phyloP scores from a whole-genome alignment of 345 rosid genomes.

The Rhodamnia argentea region DNA sequence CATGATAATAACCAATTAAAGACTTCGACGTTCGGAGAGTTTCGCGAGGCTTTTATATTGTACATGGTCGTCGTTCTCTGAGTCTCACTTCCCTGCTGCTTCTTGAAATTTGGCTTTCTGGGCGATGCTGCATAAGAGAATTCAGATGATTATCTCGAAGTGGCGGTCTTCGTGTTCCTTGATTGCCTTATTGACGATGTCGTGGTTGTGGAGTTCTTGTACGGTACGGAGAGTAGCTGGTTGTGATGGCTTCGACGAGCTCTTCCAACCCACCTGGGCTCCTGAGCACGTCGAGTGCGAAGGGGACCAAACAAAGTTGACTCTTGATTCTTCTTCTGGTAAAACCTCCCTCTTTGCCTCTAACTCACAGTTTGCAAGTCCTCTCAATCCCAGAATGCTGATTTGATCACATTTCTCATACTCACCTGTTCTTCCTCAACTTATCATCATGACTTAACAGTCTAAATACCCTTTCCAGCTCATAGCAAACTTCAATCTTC shows the following conservation, averaged over 20 bases:
- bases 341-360: not conserved
- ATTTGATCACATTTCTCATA: not conserved
- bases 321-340: slow-evolving; percentile 10
- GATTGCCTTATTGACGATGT: not conserved
- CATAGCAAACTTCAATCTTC: not conserved
- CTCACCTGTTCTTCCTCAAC: not conserved
- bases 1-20: not conserved
- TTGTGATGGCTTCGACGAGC: not conserved
- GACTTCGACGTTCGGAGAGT: not conserved
- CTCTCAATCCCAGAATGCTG: not conserved
- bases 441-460: not conserved
- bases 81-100: not conserved
- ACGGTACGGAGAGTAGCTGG: not conserved
- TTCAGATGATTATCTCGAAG: not conserved
- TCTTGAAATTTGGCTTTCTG: not conserved
- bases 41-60: not conserved
- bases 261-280: slow-evolving; percentile 10
- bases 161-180: not conserved
- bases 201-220: not conserved
- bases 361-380: not conserved
- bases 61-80: not conserved
- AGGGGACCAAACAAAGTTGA: not conserved
- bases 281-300: not conserved
- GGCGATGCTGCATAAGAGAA: not conserved
- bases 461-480: not conserved